These are phyloP conservation scores for Penicillium goetzii DNA, from an alignment of 495 filamentous ascomycete species.

Conservation along the genomic window DNA sequence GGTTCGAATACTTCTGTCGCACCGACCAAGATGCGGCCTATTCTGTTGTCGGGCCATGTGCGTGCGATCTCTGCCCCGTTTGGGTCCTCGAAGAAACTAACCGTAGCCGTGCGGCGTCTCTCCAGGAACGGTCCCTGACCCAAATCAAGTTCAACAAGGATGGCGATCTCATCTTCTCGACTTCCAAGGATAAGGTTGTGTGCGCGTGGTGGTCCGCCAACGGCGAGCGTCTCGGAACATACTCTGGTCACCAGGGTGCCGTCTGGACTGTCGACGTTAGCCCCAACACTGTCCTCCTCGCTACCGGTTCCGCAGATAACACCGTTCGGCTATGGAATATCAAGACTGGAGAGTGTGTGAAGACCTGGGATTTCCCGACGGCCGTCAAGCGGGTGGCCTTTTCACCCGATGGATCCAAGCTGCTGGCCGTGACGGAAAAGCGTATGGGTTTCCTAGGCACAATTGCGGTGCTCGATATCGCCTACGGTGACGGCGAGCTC, in stretches of 20 bases:
- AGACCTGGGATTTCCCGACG: conserved; percentile 95
- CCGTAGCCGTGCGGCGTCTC: conserved; percentile 22
- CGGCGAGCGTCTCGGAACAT: conserved; percentile 93
- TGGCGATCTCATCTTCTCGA: conserved; percentile 96
- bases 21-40: conserved; percentile 77
- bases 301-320: conserved; percentile 95
- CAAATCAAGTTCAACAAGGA: conserved; percentile 98
- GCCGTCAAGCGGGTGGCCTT: conserved; percentile 97
- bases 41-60: conserved; percentile 92
- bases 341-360: conserved; percentile 86
- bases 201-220: conserved; percentile 95
- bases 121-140: conserved; percentile 90
- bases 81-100: conserved; percentile 31
- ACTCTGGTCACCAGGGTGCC: conserved; percentile 94
- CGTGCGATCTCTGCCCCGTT: conserved; percentile 33
- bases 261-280: conserved; percentile 99
- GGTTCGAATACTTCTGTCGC: conserved; percentile 18
- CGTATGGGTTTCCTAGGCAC: conserved; percentile 93
- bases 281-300: conserved; percentile 89
- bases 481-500: conserved; percentile 69
- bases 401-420: conserved; percentile 82
- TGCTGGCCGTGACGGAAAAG: conserved; percentile 96
- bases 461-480: conserved; percentile 88
- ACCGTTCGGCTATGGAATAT: conserved; percentile 97
- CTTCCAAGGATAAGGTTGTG: conserved; percentile 94